Percentiles rank a stretch among this genome's conserved stretches.
Conservation (phyloP, 1,284 basidiomycete species). For the Volvariella volvacea region DNA sequence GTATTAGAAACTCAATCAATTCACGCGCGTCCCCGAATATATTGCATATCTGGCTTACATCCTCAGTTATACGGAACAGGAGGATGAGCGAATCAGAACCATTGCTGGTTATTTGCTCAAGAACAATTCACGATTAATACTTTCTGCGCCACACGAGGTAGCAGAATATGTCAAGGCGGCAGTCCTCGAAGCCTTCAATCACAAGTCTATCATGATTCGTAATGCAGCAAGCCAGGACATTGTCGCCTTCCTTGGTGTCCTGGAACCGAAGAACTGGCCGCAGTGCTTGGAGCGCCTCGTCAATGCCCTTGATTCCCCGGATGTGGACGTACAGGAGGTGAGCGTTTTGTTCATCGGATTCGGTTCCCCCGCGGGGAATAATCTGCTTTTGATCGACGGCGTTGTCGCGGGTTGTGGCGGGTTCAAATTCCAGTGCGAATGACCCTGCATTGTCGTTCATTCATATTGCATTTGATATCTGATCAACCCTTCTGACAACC, state of each 20-base stretch:
- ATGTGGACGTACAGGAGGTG: slow-evolving; percentile 80
- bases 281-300: slow-evolving; percentile 85
- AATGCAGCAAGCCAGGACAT: slow-evolving; percentile 90
- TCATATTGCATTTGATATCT: not conserved
- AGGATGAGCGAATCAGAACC: slow-evolving; percentile 87
- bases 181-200: slow-evolving; percentile 77
- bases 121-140: slow-evolving; percentile 81
- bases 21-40: slow-evolving; percentile 88
- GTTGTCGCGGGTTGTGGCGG: not conserved
- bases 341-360: slow-evolving; percentile 23
- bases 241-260: slow-evolving; percentile 77
- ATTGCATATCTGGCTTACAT: slow-evolving; percentile 96
- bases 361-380: slow-evolving; percentile 1
- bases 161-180: slow-evolving; percentile 78
- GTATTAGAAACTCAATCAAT: slow-evolving; percentile 79
- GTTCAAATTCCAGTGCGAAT: not conserved
- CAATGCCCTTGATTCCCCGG: slow-evolving; percentile 66
- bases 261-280: slow-evolving; percentile 89
- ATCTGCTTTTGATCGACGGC: not conserved
- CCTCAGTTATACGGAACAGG: slow-evolving; percentile 72
- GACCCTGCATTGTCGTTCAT: not conserved
- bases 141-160: slow-evolving; percentile 60
- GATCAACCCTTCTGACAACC: too few relatives aligned
- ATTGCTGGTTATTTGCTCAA: slow-evolving; percentile 97
- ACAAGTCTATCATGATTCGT: slow-evolving; percentile 78